Base-by-base conservation (phyloP, 768 basidiomycete species). In the Lentinula boryana region DNA sequence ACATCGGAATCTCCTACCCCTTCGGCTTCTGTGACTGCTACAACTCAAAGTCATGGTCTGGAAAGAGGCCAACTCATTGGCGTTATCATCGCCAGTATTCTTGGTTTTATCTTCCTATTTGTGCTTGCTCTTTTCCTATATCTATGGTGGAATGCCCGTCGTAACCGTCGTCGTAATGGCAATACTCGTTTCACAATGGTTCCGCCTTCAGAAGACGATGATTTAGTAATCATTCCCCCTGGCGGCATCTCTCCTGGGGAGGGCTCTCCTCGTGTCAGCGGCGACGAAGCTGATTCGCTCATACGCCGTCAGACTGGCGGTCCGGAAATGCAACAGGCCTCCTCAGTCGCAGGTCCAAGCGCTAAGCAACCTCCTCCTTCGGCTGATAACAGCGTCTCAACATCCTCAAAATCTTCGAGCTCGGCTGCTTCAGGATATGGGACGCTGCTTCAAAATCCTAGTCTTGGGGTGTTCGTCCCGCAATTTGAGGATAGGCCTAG, bases 231-330 rank as follows among this genome's bases (percentile, higher is more conserved):
- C 41, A 70, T 83, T 31, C 70, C 72, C 12, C 69, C 72, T 15
- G 79, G 73, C 21, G 73, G 67, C 21, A 74, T 74, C 33, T 67
- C 75, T 2, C 75, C 77, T 10, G 87, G 85, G n/a, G 84, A 88
- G 70, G 86, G 87, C 36, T 84, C 84, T 27, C 86, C 88, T 1
- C 78, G 87, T 9, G 79, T 80, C 33, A 89, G 86, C 54, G 88
- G 88, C 5, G 87, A 88, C 67, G 88, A 89, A 68, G 75, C 72
- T 2, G 87, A 88, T 66, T 77, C 88, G 0, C 87, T 89, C 76
- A 75, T 88, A 4, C 79, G 75, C 56, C 74, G 70, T 1, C 15
- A 62, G 9, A 7, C 15, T 32, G 75, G 75, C 61, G 58, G 16
- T 8, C 12, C 40, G 1, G 50, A 32, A 31, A 48, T 41, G 51